phyloP scores from a whole-genome alignment of 331 rosid species.

The Rosa hybrid region DNA sequence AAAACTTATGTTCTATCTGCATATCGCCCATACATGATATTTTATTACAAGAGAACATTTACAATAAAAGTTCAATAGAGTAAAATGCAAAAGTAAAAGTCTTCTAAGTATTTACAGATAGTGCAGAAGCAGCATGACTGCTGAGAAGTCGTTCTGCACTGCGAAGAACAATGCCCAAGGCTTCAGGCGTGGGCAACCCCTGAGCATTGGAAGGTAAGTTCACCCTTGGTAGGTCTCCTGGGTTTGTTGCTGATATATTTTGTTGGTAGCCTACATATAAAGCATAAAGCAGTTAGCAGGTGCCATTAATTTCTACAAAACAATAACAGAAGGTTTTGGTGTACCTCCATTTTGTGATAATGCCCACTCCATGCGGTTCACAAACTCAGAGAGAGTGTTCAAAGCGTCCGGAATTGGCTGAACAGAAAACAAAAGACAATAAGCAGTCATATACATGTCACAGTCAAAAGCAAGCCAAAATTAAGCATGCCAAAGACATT shows the following conservation, averaged over 20 bases:
- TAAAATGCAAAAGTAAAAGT: neutral
- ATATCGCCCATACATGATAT: neutral
- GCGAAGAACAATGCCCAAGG: conserved; percentile 73
- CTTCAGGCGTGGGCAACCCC: conserved; percentile 83
- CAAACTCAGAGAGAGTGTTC: conserved; percentile 78
- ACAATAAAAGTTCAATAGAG: neutral
- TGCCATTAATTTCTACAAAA: conserved; percentile 10
- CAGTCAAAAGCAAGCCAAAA: conserved; percentile 16
- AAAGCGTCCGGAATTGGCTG: conserved; percentile 93
- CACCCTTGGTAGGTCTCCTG: conserved; percentile 47
- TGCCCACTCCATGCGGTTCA: conserved; percentile 74
- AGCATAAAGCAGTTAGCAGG: conserved; percentile 24
- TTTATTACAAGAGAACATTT: neutral
- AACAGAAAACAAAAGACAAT: conserved; percentile 14
- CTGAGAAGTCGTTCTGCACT: conserved; percentile 69
- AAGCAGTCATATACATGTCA: conserved; percentile 4
- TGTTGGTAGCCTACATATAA: conserved; percentile 46
- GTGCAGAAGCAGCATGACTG: conserved; percentile 67
- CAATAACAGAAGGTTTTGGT: conserved; percentile 1
- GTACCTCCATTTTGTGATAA: conserved; percentile 63
- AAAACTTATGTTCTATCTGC: neutral
- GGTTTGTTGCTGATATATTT: conserved; percentile 45
- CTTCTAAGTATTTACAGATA: conserved; percentile 65
- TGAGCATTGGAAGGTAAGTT: conserved; percentile 76
- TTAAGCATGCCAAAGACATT: conserved; percentile 17